Base-by-base conservation (phyloP, 2,329 filamentous ascomycete species). In the Thielaviopsis populi region DNA sequence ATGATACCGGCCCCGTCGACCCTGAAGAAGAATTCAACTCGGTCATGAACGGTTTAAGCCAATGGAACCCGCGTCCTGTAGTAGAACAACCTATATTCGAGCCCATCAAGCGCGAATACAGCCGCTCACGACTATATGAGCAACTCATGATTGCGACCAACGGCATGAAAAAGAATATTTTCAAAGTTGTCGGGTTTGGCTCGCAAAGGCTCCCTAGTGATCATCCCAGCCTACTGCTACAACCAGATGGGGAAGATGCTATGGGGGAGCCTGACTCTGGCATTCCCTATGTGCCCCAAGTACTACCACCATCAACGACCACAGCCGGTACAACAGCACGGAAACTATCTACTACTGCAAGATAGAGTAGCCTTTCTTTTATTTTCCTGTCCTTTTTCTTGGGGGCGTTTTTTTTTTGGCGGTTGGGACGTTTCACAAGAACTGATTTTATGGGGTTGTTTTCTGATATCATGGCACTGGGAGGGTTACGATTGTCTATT, bases 21-120 rank as follows among this genome's bases (percentile, higher is more conserved):
- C 94, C 89, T 1, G 94, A 99, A 71, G 94, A 97, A 76, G 94
- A 99, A 74, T 90, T 89, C 61, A 86, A 91, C 59, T 81, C 87
- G 0, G 89, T 97, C 61, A 96, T 97, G 90, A 79, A 82, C 40
- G 88, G 89, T 7, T 80, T 92, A 63, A 79, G 84, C 27, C 83
- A 84, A 63, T 90, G 89, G 76, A 85, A 84, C 53, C 91, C 92
- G 0, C 84, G 86, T 67, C 91, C 92, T 0, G 76, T 95, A 3
- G 81, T 89, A 33, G 83, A 85, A 7, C 84, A 88, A 70, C 82
- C 77, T 2, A 72, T 82, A 1, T 82, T 85, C 68, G 75, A 78
- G 4, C 83, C 84, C 2, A 84, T 87, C 65, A 81, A 80, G 69
- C 78, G 82, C 11, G 80, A 83, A 66, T 87, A 87, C 67, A 80